A percentile compares a stretch with the other conserved stretches of the same genome.
Conservation (phyloP, 176 grass and related monocot genomes). For the Chrysopogon serrulatus region DNA sequence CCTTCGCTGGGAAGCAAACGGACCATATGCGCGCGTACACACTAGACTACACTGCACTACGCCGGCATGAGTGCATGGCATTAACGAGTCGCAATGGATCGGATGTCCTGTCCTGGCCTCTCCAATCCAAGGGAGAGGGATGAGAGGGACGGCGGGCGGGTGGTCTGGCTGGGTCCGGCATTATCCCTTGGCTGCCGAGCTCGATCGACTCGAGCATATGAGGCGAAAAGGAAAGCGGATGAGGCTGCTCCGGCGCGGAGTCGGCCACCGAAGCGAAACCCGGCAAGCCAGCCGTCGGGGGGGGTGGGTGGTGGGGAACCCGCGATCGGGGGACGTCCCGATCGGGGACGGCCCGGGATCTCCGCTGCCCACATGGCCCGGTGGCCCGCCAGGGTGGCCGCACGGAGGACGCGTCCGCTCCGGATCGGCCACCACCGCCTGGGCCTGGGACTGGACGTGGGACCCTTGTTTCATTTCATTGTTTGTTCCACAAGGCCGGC, state of each 20-base stretch:
- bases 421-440: neutral
- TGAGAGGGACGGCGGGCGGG: neutral
- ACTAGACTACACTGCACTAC: neutral
- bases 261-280: constrained; percentile 35
- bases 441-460: no score
- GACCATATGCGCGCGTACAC: neutral
- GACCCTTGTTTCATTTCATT: no score
- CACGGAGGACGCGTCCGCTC: neutral
- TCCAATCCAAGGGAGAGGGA: neutral
- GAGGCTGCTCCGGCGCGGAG: constrained; percentile 46
- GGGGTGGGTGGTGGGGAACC: neutral
- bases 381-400: neutral
- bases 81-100: neutral
- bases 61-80: neutral
- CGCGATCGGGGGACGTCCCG: constrained; percentile 8
- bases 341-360: neutral
- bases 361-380: constrained; percentile 14
- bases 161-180: neutral
- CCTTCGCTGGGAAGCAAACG: neutral
- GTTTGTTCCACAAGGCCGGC: neutral
- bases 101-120: neutral
- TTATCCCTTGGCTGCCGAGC: neutral
- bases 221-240: neutral
- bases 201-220: neutral
- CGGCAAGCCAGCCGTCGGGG: neutral